Conservation (phyloP, 2,329 filamentous ascomycete species). For the Seiridium cupressi region DNA sequence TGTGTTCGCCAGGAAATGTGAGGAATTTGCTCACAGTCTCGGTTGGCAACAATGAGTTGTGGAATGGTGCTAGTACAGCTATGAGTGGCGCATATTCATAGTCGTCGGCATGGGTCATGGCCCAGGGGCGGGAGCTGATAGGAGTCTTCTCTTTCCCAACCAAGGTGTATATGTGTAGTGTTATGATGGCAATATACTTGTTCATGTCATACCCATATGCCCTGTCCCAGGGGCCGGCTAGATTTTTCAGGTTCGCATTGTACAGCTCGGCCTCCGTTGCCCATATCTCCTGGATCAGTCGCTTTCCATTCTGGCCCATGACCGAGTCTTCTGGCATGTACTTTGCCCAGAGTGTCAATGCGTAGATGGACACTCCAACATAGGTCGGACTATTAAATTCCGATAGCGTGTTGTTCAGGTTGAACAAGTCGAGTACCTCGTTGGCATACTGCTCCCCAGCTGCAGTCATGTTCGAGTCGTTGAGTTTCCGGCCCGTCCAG, state of each 20-base stretch:
- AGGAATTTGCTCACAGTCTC: conserved; percentile 30
- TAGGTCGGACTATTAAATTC: conserved; percentile 39
- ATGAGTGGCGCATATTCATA: conserved; percentile 47
- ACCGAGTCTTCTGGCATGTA: conserved; percentile 43
- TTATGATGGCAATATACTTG: conserved; percentile 46
- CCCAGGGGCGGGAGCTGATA: conserved; percentile 26
- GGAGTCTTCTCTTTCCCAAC: conserved; percentile 32
- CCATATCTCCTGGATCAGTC: conserved; percentile 45
- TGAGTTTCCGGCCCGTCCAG: conserved; percentile 44
- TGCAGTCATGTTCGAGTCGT: conserved; percentile 47
- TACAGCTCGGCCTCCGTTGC: conserved; percentile 41
- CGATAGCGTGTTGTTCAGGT: conserved; percentile 45
- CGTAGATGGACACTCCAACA: conserved; percentile 49
- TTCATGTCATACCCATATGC: conserved; percentile 55
- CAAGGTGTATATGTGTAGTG: conserved; percentile 47
- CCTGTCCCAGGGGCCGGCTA: conserved; percentile 53
- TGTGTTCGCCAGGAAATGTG: conserved; percentile 42
- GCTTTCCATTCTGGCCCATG: conserved; percentile 40
- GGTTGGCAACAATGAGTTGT: conserved; percentile 36
- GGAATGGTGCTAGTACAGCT: conserved; percentile 42
- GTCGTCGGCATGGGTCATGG: conserved; percentile 48
- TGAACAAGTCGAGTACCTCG: conserved; percentile 48
- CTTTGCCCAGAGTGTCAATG: conserved; percentile 47
- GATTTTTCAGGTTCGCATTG: conserved; percentile 47
- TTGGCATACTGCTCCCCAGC: conserved; percentile 45